Percentiles rank a stretch among this genome's conserved stretches.
Evolutionary conservation across 2,329 filamentous ascomycete species (phyloP).

Genomic region (Calycina marina): DNA sequence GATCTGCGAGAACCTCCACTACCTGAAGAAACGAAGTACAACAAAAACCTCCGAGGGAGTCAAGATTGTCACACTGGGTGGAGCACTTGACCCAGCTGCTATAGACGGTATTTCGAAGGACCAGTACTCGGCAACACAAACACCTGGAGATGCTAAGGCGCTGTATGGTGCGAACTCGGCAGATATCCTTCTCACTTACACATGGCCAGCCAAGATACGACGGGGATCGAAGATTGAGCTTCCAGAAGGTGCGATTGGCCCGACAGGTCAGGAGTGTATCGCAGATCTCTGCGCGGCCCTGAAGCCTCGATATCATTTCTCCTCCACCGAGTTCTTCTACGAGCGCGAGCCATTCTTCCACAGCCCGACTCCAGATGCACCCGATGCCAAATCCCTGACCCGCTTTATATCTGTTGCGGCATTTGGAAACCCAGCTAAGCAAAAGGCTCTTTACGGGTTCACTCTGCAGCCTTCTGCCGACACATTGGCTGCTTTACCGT

Average conservation of each 20-base stretch:
- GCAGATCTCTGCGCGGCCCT: constrained; percentile 65
- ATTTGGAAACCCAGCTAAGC: constrained; percentile 60
- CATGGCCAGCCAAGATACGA: constrained; percentile 69
- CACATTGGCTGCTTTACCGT: constrained; percentile 43
- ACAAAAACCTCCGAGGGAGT: constrained; percentile 85
- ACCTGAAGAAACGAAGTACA: constrained; percentile 71
- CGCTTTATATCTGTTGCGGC: constrained; percentile 82
- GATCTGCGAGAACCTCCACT: constrained; percentile 83
- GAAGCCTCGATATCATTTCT: constrained; percentile 87
- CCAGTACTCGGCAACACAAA: constrained; percentile 65
- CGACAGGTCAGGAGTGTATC: constrained; percentile 48
- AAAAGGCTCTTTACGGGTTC: constrained; percentile 72
- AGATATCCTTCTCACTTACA: constrained; percentile 75
- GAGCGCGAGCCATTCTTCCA: constrained; percentile 91
- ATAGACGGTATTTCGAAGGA: constrained; percentile 51
- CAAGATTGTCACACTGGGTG: constrained; percentile 75
- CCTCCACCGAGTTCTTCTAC: constrained; percentile 52
- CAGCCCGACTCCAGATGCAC: constrained; percentile 32
- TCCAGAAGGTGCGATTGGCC: constrained; percentile 33
- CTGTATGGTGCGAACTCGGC: constrained; percentile 63
- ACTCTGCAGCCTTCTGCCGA: constrained; percentile 51
- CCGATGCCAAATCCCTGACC: constrained; percentile 49
- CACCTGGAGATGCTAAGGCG: constrained; percentile 58
- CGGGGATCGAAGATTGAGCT: constrained; percentile 50
- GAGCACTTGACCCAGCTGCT: constrained; percentile 47